Evolutionary conservation across 2,329 filamentous ascomycete genomes (phyloP).

Genomic region (Corinectria fuckeliana): DNA sequence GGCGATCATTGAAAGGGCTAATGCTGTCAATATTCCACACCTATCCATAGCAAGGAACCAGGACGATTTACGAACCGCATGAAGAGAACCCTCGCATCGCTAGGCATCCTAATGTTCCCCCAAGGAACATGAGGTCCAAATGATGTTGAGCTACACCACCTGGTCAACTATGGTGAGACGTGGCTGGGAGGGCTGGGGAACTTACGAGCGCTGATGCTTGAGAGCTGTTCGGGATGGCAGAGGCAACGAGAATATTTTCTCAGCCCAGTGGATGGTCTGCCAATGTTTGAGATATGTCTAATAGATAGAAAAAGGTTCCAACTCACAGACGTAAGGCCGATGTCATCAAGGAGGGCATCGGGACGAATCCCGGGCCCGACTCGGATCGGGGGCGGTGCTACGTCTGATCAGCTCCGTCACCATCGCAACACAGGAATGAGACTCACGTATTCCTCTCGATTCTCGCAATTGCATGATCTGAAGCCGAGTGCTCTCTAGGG

Average conservation of each 20-base stretch:
- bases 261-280: conserved; percentile 66
- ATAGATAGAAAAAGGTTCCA: no score
- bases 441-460: conserved; percentile 59
- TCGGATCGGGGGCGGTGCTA: conserved; percentile 46
- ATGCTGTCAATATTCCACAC: conserved; percentile 7
- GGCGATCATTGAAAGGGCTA: conserved; percentile 63
- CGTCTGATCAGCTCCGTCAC: conserved; percentile 12
- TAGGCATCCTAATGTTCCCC: conserved; percentile 52
- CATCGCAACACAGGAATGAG: neutral
- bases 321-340: conserved; percentile 26
- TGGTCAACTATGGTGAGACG: conserved; percentile 13
- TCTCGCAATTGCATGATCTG: conserved; percentile 60
- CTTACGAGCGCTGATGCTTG: conserved; percentile 47
- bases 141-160: conserved; percentile 50
- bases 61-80: conserved; percentile 51
- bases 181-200: neutral
- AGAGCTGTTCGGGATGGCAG: conserved; percentile 58
- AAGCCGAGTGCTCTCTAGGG: conserved; percentile 55
- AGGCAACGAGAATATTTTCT: conserved; percentile 64
- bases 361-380: conserved; percentile 44
- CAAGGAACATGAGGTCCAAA: conserved; percentile 54
- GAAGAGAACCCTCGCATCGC: conserved; percentile 59
- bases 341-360: conserved; percentile 41
- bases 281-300: no score
- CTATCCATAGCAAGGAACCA: neutral